A percentile compares a stretch with the other conserved stretches of the same genome.
These are phyloP conservation scores for Alternaria sp. DNA, from an alignment of 2,329 filamentous ascomycete genomes.

Conservation along the genomic window DNA sequence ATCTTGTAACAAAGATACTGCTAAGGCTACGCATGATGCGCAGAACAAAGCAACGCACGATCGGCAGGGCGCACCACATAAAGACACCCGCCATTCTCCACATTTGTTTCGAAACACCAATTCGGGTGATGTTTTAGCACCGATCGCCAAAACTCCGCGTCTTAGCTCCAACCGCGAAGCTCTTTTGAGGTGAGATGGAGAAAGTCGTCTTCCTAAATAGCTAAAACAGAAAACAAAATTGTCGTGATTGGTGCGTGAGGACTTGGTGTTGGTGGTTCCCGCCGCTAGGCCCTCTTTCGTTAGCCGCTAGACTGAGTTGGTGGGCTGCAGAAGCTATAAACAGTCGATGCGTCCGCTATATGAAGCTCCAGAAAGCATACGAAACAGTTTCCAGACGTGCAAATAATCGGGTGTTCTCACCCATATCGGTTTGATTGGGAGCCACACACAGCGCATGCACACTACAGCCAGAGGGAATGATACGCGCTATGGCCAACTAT, in stretches of 20 bases:
- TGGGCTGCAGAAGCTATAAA: slow-evolving; percentile 1
- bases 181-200: neutral
- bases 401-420: neutral
- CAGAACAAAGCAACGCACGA: slow-evolving; percentile 3
- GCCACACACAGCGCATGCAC: neutral
- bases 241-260: slow-evolving; percentile 5
- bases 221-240: slow-evolving; percentile 10
- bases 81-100: neutral
- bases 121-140: neutral
- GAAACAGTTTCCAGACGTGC: slow-evolving; percentile 1
- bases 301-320: neutral
- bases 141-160: neutral
- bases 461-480: neutral
- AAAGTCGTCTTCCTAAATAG: slow-evolving; percentile 5
- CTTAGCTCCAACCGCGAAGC: neutral
- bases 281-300: neutral
- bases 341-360: slow-evolving; percentile 7
- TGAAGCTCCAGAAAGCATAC: slow-evolving; percentile 4
- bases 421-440: neutral
- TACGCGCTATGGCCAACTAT: neutral
- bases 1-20: slow-evolving; percentile 3
- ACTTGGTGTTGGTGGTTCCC: neutral
- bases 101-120: neutral
- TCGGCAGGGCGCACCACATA: neutral
- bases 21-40: neutral